Evolutionary conservation across 2,329 filamentous ascomycete species (phyloP).

Genomic region (Zymoseptoria pseudotritici): DNA sequence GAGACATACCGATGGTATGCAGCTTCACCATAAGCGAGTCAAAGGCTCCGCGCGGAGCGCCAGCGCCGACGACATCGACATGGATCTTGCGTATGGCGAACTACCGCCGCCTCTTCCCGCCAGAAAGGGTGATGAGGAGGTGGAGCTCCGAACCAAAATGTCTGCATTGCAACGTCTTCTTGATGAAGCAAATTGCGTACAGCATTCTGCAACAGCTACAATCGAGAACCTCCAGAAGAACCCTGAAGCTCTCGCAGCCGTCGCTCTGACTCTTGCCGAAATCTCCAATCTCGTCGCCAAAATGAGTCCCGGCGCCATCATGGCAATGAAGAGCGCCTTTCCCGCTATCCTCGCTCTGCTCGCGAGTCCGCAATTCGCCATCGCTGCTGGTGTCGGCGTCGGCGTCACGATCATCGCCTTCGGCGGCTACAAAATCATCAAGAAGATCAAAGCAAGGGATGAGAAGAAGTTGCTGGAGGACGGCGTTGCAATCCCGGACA

Average conservation of each 20-base stretch:
- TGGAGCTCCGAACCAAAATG: conserved; percentile 61
- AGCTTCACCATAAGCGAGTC: conserved; percentile 3
- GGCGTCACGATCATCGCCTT: conserved; percentile 95
- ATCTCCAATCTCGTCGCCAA: conserved; percentile 75
- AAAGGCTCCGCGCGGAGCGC: conserved; percentile 27
- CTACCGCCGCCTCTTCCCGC: conserved; percentile 56
- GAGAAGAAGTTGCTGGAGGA: conserved; percentile 9
- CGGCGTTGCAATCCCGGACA: conserved; percentile 6
- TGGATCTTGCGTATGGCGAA: conserved; percentile 86
- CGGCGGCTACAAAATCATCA: conserved; percentile 95
- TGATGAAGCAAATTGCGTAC: conserved; percentile 80
- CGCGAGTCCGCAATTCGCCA: conserved; percentile 86
- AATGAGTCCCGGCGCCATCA: conserved; percentile 73
- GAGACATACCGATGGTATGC: conserved; percentile 36
- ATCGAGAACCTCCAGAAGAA: conserved; percentile 74
- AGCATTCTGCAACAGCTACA: conserved; percentile 73
- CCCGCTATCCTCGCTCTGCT: conserved; percentile 82
- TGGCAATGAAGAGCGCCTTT: conserved; percentile 68
- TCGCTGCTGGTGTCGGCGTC: conserved; percentile 79
- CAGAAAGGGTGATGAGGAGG: conserved; percentile 43
- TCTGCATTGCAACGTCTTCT: conserved; percentile 68
- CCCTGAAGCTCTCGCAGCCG: conserved; percentile 86
- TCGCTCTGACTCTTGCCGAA: conserved; percentile 86
- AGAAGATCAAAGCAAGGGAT: conserved; percentile 56
- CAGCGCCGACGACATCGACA: conserved; percentile 58